A percentile compares a stretch with the other conserved stretches of the same genome.
These are phyloP conservation scores for Solanum chiquidenum DNA, from an alignment of 257 asterid species.

Conservation along the genomic window DNA sequence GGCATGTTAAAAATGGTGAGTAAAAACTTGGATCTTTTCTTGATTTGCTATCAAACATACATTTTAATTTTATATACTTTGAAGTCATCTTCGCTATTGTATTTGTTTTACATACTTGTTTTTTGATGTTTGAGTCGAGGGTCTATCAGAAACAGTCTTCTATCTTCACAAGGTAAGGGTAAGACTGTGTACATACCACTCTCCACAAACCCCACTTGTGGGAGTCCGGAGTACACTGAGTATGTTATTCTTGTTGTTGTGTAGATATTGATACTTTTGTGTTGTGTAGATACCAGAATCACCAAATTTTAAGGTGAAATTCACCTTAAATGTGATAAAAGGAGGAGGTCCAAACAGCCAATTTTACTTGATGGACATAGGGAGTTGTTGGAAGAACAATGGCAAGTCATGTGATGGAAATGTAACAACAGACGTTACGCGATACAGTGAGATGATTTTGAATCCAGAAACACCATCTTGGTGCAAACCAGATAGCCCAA, in stretches of 20 bases:
- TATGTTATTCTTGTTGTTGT: neutral
- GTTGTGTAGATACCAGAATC: conserved; percentile 65
- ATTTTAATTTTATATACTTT: neutral
- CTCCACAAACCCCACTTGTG: neutral
- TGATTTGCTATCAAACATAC: neutral
- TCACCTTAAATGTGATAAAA: conserved; percentile 53
- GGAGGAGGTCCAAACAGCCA: conserved; percentile 79
- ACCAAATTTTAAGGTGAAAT: conserved; percentile 60
- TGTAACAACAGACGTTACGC: conserved; percentile 62
- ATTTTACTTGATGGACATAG: conserved; percentile 78
- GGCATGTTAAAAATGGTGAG: conserved; percentile 79
- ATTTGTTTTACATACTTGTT: no score
- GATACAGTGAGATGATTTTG: conserved; percentile 74
- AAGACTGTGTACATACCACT: fast-evolving
- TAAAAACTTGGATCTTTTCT: neutral
- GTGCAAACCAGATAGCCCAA: conserved; percentile 36
- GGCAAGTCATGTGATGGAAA: conserved; percentile 63
- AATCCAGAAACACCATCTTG: conserved; percentile 58
- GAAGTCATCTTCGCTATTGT: no score
- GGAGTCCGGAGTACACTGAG: neutral
- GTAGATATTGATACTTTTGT: neutral
- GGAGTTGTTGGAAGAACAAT: conserved; percentile 93
- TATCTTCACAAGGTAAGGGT: neutral
- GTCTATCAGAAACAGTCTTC: neutral
- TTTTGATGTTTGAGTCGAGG: neutral